phyloP scores from a whole-genome alignment of 2,329 filamentous ascomycete species.

The Scedosporium aurantiacum region DNA sequence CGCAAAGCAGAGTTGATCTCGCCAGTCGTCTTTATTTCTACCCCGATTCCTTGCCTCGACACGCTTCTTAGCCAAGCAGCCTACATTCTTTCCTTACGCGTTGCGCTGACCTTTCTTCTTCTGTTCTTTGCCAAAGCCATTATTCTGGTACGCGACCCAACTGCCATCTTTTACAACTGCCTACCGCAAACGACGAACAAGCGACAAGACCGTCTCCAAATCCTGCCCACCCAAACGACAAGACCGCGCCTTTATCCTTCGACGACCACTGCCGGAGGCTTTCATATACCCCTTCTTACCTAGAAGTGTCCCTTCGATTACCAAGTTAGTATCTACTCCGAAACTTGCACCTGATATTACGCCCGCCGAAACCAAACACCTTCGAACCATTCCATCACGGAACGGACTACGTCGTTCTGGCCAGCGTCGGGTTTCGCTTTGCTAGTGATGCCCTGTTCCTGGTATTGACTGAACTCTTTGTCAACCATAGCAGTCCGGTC shows the following conservation, averaged over 20 bases:
- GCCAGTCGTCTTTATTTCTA: neutral
- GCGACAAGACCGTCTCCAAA: too few species aligned
- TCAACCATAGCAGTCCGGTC: too few species aligned
- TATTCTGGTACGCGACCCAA: neutral
- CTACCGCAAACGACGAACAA: neutral
- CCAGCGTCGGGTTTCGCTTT: too few species aligned
- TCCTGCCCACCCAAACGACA: too few species aligned
- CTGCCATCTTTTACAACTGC: neutral
- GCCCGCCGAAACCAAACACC: neutral
- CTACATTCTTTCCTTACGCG: neutral
- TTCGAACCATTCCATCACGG: neutral
- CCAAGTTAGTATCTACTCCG: neutral
- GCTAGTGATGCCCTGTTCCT: too few species aligned
- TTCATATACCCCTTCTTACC: too few species aligned
- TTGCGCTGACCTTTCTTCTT: neutral
- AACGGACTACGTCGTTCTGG: neutral
- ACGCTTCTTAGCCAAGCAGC: neutral
- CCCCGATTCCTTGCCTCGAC: neutral
- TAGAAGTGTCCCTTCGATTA: too few species aligned
- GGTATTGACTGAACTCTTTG: too few species aligned
- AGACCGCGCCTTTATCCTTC: too few species aligned
- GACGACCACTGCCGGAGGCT: too few species aligned
- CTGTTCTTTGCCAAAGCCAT: neutral
- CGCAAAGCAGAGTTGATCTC: slow-evolving; percentile 1
- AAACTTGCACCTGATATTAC: neutral